These are phyloP conservation scores for Mucor circinelloides DNA, from an alignment of 371 early-diverging fungal species.

Conservation along the genomic window DNA sequence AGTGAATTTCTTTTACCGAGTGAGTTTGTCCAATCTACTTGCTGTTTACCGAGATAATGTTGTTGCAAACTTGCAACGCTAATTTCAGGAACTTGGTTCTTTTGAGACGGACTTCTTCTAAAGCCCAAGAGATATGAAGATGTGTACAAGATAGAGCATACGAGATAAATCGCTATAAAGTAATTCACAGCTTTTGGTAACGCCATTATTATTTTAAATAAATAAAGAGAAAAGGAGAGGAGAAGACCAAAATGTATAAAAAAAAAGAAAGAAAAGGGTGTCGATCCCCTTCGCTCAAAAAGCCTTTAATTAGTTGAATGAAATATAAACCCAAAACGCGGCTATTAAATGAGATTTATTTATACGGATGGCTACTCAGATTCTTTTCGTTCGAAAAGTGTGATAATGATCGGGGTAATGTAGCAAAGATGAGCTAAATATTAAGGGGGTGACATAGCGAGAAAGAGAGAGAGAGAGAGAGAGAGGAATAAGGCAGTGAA, in stretches of 20 bases:
- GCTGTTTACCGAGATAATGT: constrained; percentile 29
- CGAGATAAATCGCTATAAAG: constrained; percentile 24
- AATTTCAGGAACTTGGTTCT: background rate
- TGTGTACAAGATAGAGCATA: constrained; percentile 31
- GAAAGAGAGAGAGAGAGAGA: background rate
- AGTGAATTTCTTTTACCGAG: constrained; percentile 17
- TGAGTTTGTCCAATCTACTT: constrained; percentile 32
- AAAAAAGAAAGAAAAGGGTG: constrained; percentile 1
- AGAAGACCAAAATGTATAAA: background rate
- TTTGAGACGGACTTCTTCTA: constrained; percentile 5
- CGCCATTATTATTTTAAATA: constrained; percentile 15
- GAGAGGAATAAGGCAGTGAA: background rate
- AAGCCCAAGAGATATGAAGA: constrained; percentile 28
- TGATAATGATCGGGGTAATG: background rate
- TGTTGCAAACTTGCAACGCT: constrained; percentile 29
- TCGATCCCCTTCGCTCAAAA: constrained; percentile 1
- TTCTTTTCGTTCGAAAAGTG: background rate
- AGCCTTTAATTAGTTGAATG: background rate
- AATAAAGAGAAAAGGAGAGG: background rate
- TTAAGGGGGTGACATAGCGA: background rate
- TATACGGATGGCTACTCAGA: background rate
- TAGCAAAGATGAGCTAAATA: background rate
- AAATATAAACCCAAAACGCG: background rate
- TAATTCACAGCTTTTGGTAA: constrained; percentile 29
- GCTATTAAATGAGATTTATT: background rate